Evolutionary conservation across 1,139 yeast genomes (phyloP), one percentile per base, ranked within the genome.

Genomic region (Magnusiomyces sp.): DNA sequence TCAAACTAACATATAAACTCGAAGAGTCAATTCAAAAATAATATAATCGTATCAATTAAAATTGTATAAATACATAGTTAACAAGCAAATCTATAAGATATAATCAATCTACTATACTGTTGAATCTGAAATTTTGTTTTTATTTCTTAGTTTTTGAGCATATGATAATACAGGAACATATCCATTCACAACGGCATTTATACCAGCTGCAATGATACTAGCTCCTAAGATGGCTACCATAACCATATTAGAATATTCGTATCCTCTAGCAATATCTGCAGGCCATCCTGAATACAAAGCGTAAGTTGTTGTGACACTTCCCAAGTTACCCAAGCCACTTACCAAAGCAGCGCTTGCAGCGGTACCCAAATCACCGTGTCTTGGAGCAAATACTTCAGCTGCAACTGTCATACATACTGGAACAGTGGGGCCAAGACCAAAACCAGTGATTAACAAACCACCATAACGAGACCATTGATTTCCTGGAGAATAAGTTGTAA

Each of bases 271-370:
- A 11, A 64, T 72, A 64, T 88, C 95, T 1, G 74, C 84, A 0
- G 94, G 90, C 95, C 95, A 88, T 3, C 95, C 95, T 20, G 78
- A 67, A 67, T 86, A 87, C 47, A 87, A 73, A 0, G 95, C 95
- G 62, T 87, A 87, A 1, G 95, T 84, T 2, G 94, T 84, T 32
- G 83, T 79, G 27, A 87, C 95, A 0, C 90, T 80, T 14, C 95
- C 95, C 58, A 86, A 73, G 64, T 87, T 87, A 47, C 95, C 95
- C 50, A 87, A 71, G 1, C 95, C 95, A 56, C 89, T 80, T 9
- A 87, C 92, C 43, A 87, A 67, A 0, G 95, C 95, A 9, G 89
- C 77, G 47, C 89, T 77, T 16, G 83, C 89, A 2, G 95, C 95
- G 50, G 81, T 73, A 5, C 95, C 95, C 47, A 87, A 81, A 62